Conservation (phyloP, 164 flowering plant genomes). For the Tinospora cordifolia region DNA sequence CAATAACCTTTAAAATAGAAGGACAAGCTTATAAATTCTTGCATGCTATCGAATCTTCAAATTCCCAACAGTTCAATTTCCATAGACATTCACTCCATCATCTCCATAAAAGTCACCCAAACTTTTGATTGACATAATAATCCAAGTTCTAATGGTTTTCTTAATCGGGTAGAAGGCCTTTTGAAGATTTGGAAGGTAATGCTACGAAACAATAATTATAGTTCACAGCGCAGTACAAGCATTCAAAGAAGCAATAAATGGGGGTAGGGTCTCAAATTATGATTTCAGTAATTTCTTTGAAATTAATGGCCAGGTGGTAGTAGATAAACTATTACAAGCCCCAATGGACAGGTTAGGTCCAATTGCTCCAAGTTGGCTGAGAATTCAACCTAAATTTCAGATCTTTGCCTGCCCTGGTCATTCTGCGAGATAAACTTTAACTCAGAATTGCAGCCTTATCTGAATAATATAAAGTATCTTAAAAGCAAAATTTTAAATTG, state of each 20-base stretch:
- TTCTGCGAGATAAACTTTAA: neutral
- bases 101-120: neutral
- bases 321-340: no score
- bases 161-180: neutral
- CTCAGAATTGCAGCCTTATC: neutral
- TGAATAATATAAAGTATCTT: neutral
- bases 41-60: no score
- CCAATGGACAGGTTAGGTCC: no score
- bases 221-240: no score
- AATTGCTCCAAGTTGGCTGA: neutral
- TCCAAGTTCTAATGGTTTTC: neutral
- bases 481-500: neutral
- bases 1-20: neutral
- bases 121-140: neutral
- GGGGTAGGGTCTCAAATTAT: no score
- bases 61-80: neutral
- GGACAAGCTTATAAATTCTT: neutral
- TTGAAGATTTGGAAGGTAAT: neutral
- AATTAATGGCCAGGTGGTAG: no score
- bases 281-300: no score
- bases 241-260: no score
- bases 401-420: no score
- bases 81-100: neutral
- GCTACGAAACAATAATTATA: no score
- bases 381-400: neutral